Conservation (phyloP, 768 basidiomycete species). For the Paxillus involutus region DNA sequence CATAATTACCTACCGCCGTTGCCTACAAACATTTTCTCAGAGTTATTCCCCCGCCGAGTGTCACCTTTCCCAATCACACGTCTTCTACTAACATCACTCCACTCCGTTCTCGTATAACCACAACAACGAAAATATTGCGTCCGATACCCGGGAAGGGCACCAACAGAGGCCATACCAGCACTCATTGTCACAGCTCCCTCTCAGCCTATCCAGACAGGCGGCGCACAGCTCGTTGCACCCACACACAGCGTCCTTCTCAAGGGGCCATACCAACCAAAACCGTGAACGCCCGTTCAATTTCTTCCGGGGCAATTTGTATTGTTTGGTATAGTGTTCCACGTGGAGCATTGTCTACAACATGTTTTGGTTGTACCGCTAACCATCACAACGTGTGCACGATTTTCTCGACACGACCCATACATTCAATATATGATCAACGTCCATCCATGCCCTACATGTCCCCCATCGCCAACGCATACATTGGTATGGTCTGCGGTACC, state of each 20-base stretch:
- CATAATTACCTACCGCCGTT: conserved; percentile 59
- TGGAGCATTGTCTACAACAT: conserved; percentile 27
- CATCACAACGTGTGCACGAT: neutral
- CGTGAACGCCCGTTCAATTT: conserved; percentile 43
- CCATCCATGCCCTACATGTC: no score
- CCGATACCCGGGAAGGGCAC: conserved; percentile 74
- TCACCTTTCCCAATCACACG: neutral
- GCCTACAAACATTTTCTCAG: conserved; percentile 72
- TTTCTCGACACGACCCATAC: no score
- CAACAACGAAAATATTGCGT: conserved; percentile 34
- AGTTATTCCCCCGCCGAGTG: conserved; percentile 68
- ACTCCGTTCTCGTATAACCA: neutral
- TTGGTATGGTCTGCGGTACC: no score
- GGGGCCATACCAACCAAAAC: no score
- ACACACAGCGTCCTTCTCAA: conserved; percentile 22
- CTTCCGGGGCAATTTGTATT: conserved; percentile 84
- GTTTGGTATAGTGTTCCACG: conserved; percentile 78
- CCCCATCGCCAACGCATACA: no score
- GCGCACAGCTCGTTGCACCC: no score
- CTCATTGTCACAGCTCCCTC: conserved; percentile 70
- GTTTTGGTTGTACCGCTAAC: no score
- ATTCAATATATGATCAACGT: no score
- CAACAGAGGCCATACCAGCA: conserved; percentile 68
- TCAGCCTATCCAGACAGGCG: conserved; percentile 75
- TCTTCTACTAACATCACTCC: neutral